Percentiles rank a stretch among this genome's conserved stretches.
Evolutionary conservation across 257 asterid genomes (phyloP).

Genomic region (Nicotiana undulata): DNA sequence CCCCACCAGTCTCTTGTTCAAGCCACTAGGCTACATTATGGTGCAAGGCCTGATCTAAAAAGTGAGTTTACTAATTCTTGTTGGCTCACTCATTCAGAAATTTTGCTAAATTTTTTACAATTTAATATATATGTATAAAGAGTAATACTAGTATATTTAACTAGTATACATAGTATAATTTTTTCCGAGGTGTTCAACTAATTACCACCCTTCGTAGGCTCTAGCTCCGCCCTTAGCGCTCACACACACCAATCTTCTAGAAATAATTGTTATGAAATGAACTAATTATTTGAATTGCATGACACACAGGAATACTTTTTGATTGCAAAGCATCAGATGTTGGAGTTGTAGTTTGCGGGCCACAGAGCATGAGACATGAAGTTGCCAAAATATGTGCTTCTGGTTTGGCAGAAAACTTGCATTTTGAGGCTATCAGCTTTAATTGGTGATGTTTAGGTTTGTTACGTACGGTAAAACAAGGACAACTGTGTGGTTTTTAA

Average conservation of each 20-base stretch:
- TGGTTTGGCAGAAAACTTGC: constrained; percentile 22
- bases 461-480: not conserved
- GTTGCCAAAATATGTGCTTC: constrained; percentile 46
- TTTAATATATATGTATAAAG: no score
- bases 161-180: no score
- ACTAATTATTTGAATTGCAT: not conserved
- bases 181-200: not conserved
- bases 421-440: constrained; percentile 44
- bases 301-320: constrained; percentile 30
- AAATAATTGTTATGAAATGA: not conserved
- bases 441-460: constrained; percentile 25
- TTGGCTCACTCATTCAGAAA: no score
- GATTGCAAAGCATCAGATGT: constrained; percentile 20
- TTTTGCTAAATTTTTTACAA: no score
- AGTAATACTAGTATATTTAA: no score
- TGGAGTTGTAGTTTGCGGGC: constrained; percentile 46
- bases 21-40: constrained; percentile 53
- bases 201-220: not conserved
- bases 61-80: constrained; percentile 25
- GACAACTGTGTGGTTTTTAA: not conserved
- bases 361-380: constrained; percentile 45
- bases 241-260: not conserved
- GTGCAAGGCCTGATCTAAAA: constrained; percentile 54
- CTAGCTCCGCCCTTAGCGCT: not conserved
- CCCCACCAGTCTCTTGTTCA: constrained; percentile 52